A percentile compares a stretch with the other conserved stretches of the same genome.
Evolutionary conservation across 148 eudicot species (phyloP).

Genomic region (Rhododendron mucronatum): DNA sequence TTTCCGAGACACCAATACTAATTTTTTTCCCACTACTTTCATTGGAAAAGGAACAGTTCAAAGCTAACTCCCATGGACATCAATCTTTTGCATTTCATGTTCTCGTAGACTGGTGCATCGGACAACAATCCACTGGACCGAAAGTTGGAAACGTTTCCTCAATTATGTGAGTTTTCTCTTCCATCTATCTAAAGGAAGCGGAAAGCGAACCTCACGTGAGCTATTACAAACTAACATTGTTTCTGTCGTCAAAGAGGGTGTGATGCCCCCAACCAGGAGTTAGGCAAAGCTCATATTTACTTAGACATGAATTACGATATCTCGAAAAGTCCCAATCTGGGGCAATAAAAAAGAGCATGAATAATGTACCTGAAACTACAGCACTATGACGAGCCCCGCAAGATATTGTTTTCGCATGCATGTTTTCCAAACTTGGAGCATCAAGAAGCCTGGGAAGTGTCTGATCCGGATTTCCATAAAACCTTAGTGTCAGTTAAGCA

Average conservation of each 20-base stretch:
- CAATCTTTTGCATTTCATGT: not conserved
- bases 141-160: not conserved
- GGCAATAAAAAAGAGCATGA: not conserved
- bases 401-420: constrained; percentile 59
- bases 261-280: not conserved
- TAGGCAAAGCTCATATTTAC: not conserved
- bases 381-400: constrained; percentile 99
- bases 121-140: not conserved
- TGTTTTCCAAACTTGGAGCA: constrained; percentile 70
- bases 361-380: constrained; percentile 63
- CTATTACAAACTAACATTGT: not conserved
- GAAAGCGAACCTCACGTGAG: not conserved
- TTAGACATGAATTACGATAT: not conserved
- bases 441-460: constrained; percentile 82
- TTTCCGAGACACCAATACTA: not conserved
- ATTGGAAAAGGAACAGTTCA: not conserved
- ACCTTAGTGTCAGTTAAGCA: not conserved
- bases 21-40: not conserved
- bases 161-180: not conserved
- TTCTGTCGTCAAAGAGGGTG: not conserved
- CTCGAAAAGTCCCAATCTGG: not conserved
- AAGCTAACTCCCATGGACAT: not conserved
- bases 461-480: constrained; percentile 29
- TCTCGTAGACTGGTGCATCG: not conserved
- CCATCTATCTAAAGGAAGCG: not conserved